Evolutionary conservation across 257 asterid species (phyloP).

Genomic region (Salvia splendens): DNA sequence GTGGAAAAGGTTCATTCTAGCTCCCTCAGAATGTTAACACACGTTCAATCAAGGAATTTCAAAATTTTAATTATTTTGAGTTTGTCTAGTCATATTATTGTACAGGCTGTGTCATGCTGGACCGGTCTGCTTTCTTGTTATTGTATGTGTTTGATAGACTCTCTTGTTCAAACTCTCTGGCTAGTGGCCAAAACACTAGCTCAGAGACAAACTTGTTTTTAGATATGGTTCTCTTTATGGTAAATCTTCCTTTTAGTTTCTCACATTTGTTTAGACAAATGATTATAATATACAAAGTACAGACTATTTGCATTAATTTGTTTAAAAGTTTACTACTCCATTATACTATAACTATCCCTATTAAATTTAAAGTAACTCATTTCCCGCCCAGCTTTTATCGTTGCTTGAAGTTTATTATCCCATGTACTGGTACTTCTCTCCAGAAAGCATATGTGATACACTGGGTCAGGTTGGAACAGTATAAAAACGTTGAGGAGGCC

Average conservation of each 20-base stretch:
- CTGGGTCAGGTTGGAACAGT: constrained; percentile 92
- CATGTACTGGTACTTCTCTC: constrained; percentile 28
- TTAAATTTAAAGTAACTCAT: constrained; percentile 9
- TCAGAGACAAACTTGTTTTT: constrained; percentile 16
- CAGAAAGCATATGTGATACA: constrained; percentile 94
- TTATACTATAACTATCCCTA: not conserved
- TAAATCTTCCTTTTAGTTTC: constrained; percentile 12
- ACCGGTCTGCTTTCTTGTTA: constrained; percentile 26
- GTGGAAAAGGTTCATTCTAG: constrained; percentile 79
- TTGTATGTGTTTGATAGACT: constrained; percentile 13
- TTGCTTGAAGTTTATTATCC: constrained; percentile 20
- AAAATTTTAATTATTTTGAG: constrained; percentile 1
- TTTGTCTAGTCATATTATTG: constrained; percentile 22
- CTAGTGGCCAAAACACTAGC: constrained; percentile 8
- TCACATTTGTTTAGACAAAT: not conserved
- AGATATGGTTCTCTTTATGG: constrained; percentile 14
- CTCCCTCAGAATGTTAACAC: constrained; percentile 20
- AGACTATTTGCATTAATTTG: constrained; percentile 9
- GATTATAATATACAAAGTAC: not conserved
- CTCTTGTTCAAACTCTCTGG: constrained; percentile 16
- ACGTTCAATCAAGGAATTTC: not conserved
- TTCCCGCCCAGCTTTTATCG: constrained; percentile 12
- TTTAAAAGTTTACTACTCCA: not conserved
- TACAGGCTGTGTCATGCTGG: constrained; percentile 24
- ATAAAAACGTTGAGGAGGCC: constrained; percentile 76